A percentile compares a stretch with the other conserved stretches of the same genome.
Evolutionary conservation across 192 early-diverging fungal genomes (phyloP).

Genomic region (Coemansia erecta): DNA sequence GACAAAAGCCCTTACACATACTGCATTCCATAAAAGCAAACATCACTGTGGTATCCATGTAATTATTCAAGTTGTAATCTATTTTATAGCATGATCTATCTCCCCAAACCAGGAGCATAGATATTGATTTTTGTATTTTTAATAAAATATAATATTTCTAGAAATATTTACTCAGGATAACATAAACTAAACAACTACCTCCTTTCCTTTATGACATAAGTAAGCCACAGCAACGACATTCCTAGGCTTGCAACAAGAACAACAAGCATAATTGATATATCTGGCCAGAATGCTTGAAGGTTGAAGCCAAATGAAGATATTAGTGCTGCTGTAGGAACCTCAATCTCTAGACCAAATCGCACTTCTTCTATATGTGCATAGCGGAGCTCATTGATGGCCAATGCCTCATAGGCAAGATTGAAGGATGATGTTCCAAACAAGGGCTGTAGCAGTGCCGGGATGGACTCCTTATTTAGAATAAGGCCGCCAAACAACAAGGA

Average conservation of each 20-base stretch:
- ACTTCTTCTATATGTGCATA: conserved; percentile 76
- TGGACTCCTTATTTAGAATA: conserved; percentile 83
- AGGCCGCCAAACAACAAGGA: conserved; percentile 89
- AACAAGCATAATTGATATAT: conserved; percentile 61
- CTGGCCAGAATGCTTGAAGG: conserved; percentile 76
- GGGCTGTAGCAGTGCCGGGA: conserved; percentile 64
- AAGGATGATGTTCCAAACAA: conserved; percentile 70
- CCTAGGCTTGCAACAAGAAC: conserved; percentile 65
- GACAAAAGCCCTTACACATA: too few relatives aligned
- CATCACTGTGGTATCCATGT: too few relatives aligned
- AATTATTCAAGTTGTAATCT: too few relatives aligned
- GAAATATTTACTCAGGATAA: too few relatives aligned
- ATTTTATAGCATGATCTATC: too few relatives aligned
- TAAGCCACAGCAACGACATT: conserved; percentile 74
- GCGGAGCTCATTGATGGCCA: conserved; percentile 87
- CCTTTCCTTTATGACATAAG: conserved; percentile 77
- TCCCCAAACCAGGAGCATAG: too few relatives aligned
- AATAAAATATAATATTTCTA: too few relatives aligned
- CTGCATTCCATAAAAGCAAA: too few relatives aligned
- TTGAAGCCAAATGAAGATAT: conserved; percentile 88
- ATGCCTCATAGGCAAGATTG: conserved; percentile 85
- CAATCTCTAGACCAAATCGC: conserved; percentile 78
- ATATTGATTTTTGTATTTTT: too few relatives aligned
- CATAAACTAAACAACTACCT: conserved; percentile 53
- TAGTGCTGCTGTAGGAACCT: conserved; percentile 82